Percentiles rank a stretch among this genome's conserved stretches.
phyloP scores from a whole-genome alignment of 805 yeast species.

The Priceomyces carsonii region DNA sequence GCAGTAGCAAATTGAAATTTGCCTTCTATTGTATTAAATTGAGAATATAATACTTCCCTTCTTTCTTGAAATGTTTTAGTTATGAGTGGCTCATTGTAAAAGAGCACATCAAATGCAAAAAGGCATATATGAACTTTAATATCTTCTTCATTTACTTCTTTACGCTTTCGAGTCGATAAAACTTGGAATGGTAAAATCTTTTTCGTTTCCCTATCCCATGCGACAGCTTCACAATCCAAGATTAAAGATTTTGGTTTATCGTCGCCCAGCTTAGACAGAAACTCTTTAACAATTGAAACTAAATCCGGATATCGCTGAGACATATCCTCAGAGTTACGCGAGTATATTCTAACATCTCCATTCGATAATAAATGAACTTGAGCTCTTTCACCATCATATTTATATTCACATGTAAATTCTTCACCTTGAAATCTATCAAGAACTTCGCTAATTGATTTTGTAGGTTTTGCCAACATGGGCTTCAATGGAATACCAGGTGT shows the following conservation, averaged over 20 bases:
- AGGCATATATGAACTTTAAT: slow-evolving; percentile 90
- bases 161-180: slow-evolving; percentile 88
- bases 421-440: slow-evolving; percentile 84
- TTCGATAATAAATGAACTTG: slow-evolving; percentile 76
- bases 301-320: slow-evolving; percentile 93
- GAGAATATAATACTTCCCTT: slow-evolving; percentile 56
- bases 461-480: slow-evolving; percentile 98
- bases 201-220: slow-evolving; percentile 81
- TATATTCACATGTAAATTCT: slow-evolving; percentile 91
- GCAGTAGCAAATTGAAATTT: slow-evolving; percentile 79
- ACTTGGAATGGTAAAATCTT: slow-evolving; percentile 93
- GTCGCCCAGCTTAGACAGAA: slow-evolving; percentile 36
- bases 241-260: slow-evolving; percentile 53
- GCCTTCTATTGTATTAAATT: slow-evolving; percentile 65
- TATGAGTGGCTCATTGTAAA: slow-evolving; percentile 71
- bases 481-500: slow-evolving; percentile 93
- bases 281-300: slow-evolving; percentile 63
- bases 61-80: slow-evolving; percentile 69
- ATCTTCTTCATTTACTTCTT: slow-evolving; percentile 84
- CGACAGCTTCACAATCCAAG: slow-evolving; percentile 95
- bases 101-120: slow-evolving; percentile 87
- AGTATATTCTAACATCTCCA: slow-evolving; percentile 75
- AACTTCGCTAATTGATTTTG: slow-evolving; percentile 90
- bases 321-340: slow-evolving; percentile 97
- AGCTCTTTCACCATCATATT: slow-evolving; percentile 97